These are phyloP conservation scores for Cladosporium sphaerospermum DNA, from an alignment of 2,329 filamentous ascomycete species.

Conservation along the genomic window DNA sequence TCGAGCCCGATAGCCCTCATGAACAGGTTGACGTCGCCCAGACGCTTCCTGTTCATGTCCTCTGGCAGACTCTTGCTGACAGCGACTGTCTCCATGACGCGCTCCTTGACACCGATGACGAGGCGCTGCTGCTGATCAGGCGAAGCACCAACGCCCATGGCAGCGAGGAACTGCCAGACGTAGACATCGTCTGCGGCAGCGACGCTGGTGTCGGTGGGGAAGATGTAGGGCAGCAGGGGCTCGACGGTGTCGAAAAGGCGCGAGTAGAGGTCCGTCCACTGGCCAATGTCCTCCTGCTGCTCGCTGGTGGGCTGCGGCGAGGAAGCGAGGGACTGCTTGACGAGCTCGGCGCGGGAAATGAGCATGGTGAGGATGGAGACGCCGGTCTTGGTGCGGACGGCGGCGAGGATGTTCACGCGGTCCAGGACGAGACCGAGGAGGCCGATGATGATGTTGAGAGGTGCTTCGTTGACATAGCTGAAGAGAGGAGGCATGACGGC, in stretches of 20 bases:
- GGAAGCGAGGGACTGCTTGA: constrained; percentile 73
- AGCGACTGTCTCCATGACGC: constrained; percentile 89
- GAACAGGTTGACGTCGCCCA: constrained; percentile 93
- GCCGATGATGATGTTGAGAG: constrained; percentile 83
- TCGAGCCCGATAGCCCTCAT: constrained; percentile 99
- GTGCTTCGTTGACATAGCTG: constrained; percentile 83
- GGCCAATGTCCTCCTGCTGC: constrained; percentile 58
- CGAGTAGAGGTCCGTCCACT: constrained; percentile 80
- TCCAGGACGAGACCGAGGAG: constrained; percentile 78
- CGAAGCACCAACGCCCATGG: constrained; percentile 86
- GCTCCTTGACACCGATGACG: constrained; percentile 93
- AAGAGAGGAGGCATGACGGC: constrained; percentile 87
- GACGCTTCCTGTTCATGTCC: constrained; percentile 74
- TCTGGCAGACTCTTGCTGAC: constrained; percentile 83
- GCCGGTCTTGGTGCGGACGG: constrained; percentile 81
- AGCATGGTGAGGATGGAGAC: constrained; percentile 89
- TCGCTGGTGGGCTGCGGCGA: constrained; percentile 51
- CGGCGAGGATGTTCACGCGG: constrained; percentile 74
- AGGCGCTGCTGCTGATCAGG: constrained; percentile 93
- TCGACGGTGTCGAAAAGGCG: constrained; percentile 82
- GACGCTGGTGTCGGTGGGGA: constrained; percentile 84
- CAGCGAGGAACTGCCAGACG: constrained; percentile 95
- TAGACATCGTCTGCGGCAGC: constrained; percentile 69
- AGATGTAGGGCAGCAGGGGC: constrained; percentile 74
- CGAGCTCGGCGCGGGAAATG: constrained; percentile 84